A percentile compares a stretch with the other conserved stretches of the same genome.
Conservation (phyloP, 2,329 filamentous ascomycete species). For the Thelonectria olida region DNA sequence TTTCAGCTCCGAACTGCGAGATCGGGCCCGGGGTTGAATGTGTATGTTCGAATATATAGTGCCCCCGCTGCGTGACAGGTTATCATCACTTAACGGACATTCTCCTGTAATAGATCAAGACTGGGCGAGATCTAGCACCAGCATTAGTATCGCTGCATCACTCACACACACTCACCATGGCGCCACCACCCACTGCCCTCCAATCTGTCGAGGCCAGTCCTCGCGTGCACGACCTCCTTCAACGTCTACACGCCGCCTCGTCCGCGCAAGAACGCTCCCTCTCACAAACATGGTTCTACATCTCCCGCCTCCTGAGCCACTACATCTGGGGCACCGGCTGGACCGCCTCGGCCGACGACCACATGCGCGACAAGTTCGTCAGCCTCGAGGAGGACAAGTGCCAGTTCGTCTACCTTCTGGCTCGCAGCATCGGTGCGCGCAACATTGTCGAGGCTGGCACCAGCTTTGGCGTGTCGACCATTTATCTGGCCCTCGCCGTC, state of each 20-base stretch:
- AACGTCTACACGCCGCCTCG: conserved; percentile 40
- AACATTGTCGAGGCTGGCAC: conserved; percentile 69
- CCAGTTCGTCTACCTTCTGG: conserved; percentile 63
- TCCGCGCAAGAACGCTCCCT: conserved; percentile 37
- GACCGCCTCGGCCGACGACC: conserved; percentile 41
- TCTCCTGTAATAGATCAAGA: not conserved
- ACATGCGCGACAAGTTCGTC: conserved; percentile 66
- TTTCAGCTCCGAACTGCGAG: conserved; percentile 13
- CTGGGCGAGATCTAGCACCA: not conserved
- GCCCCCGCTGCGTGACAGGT: not conserved
- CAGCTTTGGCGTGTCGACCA: conserved; percentile 69
- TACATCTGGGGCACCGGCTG: conserved; percentile 38
- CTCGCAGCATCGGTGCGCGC: conserved; percentile 56
- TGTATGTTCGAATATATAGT: not conserved
- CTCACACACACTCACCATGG: conserved; percentile 16
- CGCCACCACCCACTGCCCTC: conserved; percentile 27
- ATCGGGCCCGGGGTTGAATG: conserved; percentile 21
- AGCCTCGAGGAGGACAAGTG: conserved; percentile 68
- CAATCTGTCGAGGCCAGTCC: conserved; percentile 37
- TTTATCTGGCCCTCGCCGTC: conserved; percentile 68
- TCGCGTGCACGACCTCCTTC: conserved; percentile 38
- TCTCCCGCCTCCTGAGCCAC: conserved; percentile 31
- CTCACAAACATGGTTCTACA: conserved; percentile 40
- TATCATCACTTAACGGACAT: not conserved
- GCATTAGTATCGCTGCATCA: not conserved